Evolutionary conservation across 2,329 filamentous ascomycete genomes (phyloP), one percentile per base, ranked within the genome.

Genomic region (Fusarium transvaalense): DNA sequence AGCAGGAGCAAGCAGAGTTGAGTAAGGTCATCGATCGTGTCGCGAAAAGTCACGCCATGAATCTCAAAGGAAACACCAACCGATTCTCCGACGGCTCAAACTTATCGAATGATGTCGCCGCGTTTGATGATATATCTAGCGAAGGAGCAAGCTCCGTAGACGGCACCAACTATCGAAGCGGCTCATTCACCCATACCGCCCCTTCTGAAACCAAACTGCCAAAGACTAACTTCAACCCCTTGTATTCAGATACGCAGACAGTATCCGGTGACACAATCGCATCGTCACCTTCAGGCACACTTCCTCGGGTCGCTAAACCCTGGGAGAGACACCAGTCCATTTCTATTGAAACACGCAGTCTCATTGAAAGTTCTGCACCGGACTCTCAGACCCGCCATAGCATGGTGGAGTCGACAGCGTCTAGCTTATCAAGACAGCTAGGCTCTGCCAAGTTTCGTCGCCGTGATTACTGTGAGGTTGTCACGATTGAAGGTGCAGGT

Each of bases 21-120:
- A 80, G 94, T 38, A 86, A 84, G 69, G 86, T 96, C 35, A 92
- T 97, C 50, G 90, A 97, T 67, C 90, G 89, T 46, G 91, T 94
- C 48, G 88, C 92, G 21, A 89, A 84, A 74, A 89, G 85, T 34
- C 91, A 94, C 60, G 76, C 82, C 10, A 75, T 84, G 43, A 80
- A 77, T 50, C 79, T 81, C 47, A 83, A 79, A 42, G 79, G 80
- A 15, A 77, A 78, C 12, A 66, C 78, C 6, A 82, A 80, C 59
- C 82, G 83, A 19, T 83, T 85, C 60, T 86, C 86, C 0, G 87
- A 88, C 42, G 81, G 78, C 9, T 89, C 87, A 3, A 84, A 76
- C 61, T 74, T 87, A n/a, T 85, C 85, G 10, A 84, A 81, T 61
- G 83, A 88, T 6, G 64, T 81, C 17, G 71, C 78, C n/a, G 80